Evolutionary conservation across 345 rosid genomes (phyloP), one percentile per base, ranked within the genome.

Genomic region (Gossypium arboreum): DNA sequence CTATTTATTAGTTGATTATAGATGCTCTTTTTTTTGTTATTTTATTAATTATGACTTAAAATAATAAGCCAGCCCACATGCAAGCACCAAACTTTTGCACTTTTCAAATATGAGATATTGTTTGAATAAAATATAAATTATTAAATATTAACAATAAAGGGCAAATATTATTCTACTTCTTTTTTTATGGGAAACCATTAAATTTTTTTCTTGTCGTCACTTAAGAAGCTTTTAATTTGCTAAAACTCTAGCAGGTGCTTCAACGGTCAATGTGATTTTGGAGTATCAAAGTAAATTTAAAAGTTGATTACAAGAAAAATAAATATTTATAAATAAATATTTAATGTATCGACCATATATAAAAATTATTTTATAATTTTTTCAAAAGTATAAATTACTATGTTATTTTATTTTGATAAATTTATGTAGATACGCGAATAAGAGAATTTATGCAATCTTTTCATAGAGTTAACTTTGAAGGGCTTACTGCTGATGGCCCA

Each of bases 401-500:
- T 52, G 56, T 15, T 16, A 52, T 52, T 20, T 66, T 67, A 2
- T 67, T 18, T 5, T 34, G 41, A 34, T 66, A 66, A 22, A n/a
- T 43, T 65, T 43, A 2, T n/a, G 11, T 6, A 51, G 18, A 54
- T 54, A 1, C n/a, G 10, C 12, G 13, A 62, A 16, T 18, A 34
- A 16, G 24, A n/a, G 41, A 39, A n/a, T 39, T n/a, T 48, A 39
- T 17, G 2, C 3, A 0, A 65, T 3, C 17, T 12, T 12, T 9
- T 7, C 27, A 34, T 34, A 34, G 41, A 56, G 12, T 48, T 24
- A 15, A 24, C 0, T 50, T 16, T 50, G 44, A 50, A 68, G 45
- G 72, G 73, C 59, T 68, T 25, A 25, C 2, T 25, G 58, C 39
- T 48, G 3, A 74, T 51, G 67, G 51, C 71, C 50, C 39, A 63